Percentiles rank a stretch among this genome's conserved stretches.
Evolutionary conservation across 768 basidiomycete species (phyloP).

Genomic region (Boletales sp.): DNA sequence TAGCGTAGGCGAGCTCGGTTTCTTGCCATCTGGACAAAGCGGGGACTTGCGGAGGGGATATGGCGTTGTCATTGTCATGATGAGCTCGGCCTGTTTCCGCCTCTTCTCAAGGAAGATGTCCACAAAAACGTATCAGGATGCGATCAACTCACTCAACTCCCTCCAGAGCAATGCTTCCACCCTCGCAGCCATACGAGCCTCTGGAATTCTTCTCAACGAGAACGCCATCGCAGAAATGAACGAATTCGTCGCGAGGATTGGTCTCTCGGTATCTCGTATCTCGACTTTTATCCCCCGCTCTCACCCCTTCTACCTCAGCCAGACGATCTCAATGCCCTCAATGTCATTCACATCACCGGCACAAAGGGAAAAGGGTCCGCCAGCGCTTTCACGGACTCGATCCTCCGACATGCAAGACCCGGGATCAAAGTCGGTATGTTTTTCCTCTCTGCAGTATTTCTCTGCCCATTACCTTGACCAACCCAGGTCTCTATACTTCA

Average conservation of each 20-base stretch:
- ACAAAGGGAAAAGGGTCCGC: slow-evolving; percentile 99
- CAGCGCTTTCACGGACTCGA: slow-evolving; percentile 86
- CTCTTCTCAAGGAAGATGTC: slow-evolving; percentile 47
- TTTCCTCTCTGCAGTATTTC: not conserved
- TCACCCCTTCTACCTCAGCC: slow-evolving; percentile 45
- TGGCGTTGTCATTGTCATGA: no score
- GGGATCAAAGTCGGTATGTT: slow-evolving; percentile 76
- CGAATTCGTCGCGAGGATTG: slow-evolving; percentile 84
- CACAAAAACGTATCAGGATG: slow-evolving; percentile 58
- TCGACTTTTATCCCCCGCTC: slow-evolving; percentile 1
- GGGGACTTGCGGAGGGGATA: no score
- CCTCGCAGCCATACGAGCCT: slow-evolving; percentile 76
- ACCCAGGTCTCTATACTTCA: slow-evolving; percentile 87
- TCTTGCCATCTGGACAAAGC: not conserved
- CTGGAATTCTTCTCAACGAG: slow-evolving; percentile 48
- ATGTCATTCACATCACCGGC: slow-evolving; percentile 94
- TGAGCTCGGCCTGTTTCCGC: not conserved
- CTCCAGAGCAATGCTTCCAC: slow-evolving; percentile 93
- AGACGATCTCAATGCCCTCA: slow-evolving; percentile 77
- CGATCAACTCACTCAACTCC: slow-evolving; percentile 68
- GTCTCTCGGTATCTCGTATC: slow-evolving; percentile 63
- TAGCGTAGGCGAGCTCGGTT: slow-evolving; percentile 40
- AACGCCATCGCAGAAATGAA: slow-evolving; percentile 85
- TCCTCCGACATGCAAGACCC: slow-evolving; percentile 72
- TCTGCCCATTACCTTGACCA: not conserved